These are phyloP conservation scores for Conticribra guillardii DNA, from an alignment of 108 stramenopile species.

Conservation along the genomic window DNA sequence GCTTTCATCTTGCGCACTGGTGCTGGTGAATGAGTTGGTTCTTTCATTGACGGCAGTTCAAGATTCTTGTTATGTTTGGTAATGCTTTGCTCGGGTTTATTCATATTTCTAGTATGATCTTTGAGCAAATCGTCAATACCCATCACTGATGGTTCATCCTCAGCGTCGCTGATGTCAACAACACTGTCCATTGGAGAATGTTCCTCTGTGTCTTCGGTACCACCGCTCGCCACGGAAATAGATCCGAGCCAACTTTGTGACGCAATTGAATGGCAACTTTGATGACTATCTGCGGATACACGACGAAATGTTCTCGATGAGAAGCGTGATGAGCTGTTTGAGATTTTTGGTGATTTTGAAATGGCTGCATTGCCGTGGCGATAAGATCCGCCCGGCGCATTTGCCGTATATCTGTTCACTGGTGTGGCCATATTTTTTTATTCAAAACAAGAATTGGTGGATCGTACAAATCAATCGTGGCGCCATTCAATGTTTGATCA, in stretches of 20 bases:
- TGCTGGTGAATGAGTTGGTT: not conserved
- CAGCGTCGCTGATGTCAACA: not conserved
- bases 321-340: no score
- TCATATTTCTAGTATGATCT: not conserved
- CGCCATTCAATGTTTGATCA: no score
- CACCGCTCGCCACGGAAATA: not conserved
- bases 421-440: no score
- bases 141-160: not conserved
- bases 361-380: no score
- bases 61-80: not conserved
- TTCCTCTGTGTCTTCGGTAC: not conserved
- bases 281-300: no score
- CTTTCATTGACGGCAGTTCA: not conserved
- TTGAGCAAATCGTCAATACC: not conserved
- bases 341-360: no score
- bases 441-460: no score
- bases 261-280: not conserved
- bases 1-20: not conserved
- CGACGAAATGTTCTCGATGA: no score
- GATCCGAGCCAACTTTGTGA: not conserved
- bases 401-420: no score
- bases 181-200: not conserved
- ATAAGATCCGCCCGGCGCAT: no score
- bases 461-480: no score
- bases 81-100: not conserved